Evolutionary conservation across 768 basidiomycete genomes (phyloP).

Genomic region (Trametes gibbosa): DNA sequence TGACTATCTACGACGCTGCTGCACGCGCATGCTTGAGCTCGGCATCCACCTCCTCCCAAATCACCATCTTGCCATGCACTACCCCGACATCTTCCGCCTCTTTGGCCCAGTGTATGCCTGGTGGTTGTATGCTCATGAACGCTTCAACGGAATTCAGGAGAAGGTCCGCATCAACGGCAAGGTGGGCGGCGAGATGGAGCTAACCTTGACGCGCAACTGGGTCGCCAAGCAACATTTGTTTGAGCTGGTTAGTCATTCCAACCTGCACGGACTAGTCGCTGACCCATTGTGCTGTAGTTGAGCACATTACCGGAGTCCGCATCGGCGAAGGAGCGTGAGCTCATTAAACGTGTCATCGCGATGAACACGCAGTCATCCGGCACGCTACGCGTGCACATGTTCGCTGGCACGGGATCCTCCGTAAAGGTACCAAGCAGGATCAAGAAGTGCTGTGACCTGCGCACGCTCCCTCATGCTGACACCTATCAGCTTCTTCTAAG

Average conservation of each 20-base stretch:
- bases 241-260: neutral
- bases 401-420: neutral
- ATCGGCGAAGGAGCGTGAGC: neutral
- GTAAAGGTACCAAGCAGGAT: neutral
- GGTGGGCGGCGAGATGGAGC: slow-evolving; percentile 4
- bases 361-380: neutral
- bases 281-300: neutral
- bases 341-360: neutral
- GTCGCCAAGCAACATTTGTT: neutral
- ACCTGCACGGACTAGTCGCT: neutral
- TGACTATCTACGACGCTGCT: neutral
- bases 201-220: slow-evolving; percentile 3
- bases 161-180: neutral
- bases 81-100: neutral
- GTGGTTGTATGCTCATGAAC: slow-evolving; percentile 10
- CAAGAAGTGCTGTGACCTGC: neutral
- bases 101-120: slow-evolving; percentile 6
- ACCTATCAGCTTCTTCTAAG: neutral
- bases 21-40: neutral
- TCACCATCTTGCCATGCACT: slow-evolving; percentile 8
- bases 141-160: slow-evolving; percentile 2
- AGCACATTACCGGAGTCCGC: neutral
- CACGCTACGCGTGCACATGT: neutral
- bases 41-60: neutral
- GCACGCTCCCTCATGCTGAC: neutral